Conservation (phyloP, 208 protist species). For the Trypanosoma cruzi region DNA sequence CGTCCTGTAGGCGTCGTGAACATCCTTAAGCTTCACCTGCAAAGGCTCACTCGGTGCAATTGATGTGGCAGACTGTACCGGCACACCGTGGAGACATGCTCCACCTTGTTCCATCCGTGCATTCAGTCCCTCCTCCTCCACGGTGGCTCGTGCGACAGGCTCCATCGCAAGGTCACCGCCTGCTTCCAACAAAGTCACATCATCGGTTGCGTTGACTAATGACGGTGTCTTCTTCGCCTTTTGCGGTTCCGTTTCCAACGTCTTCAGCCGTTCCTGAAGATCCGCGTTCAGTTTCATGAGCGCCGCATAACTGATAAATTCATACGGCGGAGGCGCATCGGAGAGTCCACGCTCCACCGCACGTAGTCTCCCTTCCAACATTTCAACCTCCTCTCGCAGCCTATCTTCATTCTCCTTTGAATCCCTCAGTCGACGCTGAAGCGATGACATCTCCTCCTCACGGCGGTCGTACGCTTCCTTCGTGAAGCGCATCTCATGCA, state of each 20-base stretch:
- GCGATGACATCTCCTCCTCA: slow-evolving; percentile 32
- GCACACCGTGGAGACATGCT: background rate
- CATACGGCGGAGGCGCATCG: slow-evolving; percentile 30
- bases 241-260: slow-evolving; percentile 40
- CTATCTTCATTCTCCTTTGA: slow-evolving; percentile 32
- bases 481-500: slow-evolving; percentile 37
- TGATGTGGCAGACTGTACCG: background rate
- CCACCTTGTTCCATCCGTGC: background rate
- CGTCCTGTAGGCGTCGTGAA: background rate
- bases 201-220: background rate
- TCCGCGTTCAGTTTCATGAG: slow-evolving; percentile 65
- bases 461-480: slow-evolving; percentile 39
- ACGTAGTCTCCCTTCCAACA: slow-evolving; percentile 37
- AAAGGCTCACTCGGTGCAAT: background rate
- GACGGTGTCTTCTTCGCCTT: background rate
- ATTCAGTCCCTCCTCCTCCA: background rate
- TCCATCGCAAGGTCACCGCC: background rate
- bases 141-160: background rate
- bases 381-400: slow-evolving; percentile 47
- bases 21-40: background rate
- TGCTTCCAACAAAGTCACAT: background rate
- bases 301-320: slow-evolving; percentile 65
- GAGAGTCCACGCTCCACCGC: slow-evolving; percentile 22
- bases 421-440: slow-evolving; percentile 27
- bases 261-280: slow-evolving; percentile 39